These are phyloP conservation scores for Massariosphaeria phaeospora DNA, from an alignment of 495 filamentous ascomycete species.

Conservation along the genomic window DNA sequence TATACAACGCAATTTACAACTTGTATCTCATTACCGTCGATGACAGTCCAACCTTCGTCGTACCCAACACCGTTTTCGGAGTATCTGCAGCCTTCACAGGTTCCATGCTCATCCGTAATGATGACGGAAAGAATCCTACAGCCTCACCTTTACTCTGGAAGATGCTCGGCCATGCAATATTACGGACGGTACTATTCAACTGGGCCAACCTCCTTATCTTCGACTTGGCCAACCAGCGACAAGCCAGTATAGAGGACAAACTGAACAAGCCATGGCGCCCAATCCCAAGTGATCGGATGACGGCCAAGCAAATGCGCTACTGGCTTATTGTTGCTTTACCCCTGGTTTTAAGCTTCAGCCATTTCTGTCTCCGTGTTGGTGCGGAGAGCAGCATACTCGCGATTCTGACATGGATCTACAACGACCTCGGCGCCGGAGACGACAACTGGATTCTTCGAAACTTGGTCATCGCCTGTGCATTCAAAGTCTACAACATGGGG, in stretches of 20 bases:
- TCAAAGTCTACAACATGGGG: constrained; percentile 1
- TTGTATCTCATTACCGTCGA: constrained; percentile 39
- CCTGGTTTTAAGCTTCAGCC: neutral
- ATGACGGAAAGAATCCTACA: neutral
- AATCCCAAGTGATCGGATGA: constrained; percentile 7
- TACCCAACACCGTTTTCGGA: constrained; percentile 18
- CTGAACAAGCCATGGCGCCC: constrained; percentile 21
- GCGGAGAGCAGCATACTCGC: neutral
- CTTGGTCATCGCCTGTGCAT: constrained; percentile 14
- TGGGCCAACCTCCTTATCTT: constrained; percentile 18
- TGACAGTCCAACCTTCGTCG: constrained; percentile 33
- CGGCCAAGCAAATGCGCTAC: neutral
- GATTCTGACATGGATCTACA: constrained; percentile 13
- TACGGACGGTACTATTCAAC: neutral
- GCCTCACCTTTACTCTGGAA: neutral
- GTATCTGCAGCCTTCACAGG: constrained; percentile 2
- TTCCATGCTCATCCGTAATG: constrained; percentile 1
- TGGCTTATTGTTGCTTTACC: neutral
- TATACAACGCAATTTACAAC: too few species aligned
- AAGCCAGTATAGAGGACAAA: constrained; percentile 3
- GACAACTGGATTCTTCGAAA: constrained; percentile 8
- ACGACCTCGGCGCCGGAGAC: constrained; percentile 19
- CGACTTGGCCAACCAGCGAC: constrained; percentile 19
- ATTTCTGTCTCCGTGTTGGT: neutral
- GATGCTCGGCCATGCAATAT: neutral